phyloP scores from a whole-genome alignment of 1,284 basidiomycete species.

The Exobasidium cylindrosporum region DNA sequence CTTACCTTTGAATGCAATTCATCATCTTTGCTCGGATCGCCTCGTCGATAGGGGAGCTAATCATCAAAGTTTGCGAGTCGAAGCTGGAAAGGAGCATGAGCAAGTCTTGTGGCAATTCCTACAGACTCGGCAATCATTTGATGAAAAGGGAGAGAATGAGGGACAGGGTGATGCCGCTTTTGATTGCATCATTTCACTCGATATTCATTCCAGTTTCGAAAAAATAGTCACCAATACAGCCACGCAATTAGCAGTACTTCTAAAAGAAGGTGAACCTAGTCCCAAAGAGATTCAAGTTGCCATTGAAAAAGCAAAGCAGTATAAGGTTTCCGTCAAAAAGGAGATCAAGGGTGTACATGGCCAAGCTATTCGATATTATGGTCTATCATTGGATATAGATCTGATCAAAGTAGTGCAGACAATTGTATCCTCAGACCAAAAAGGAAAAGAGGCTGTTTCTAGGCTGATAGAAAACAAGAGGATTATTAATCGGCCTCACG shows the following conservation, averaged over 20 bases:
- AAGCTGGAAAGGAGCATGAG: constrained; percentile 64
- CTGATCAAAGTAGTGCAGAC: constrained; percentile 16
- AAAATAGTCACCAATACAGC: constrained; percentile 24
- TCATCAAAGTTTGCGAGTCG: constrained; percentile 45
- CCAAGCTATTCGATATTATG: constrained; percentile 33
- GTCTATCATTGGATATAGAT: constrained; percentile 34
- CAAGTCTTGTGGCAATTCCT: constrained; percentile 73
- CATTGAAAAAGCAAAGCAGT: constrained; percentile 19
- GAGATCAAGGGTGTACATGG: not conserved
- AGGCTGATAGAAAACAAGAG: constrained; percentile 57
- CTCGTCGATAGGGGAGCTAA: constrained; percentile 43
- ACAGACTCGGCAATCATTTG: constrained; percentile 66
- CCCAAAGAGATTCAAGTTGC: constrained; percentile 19
- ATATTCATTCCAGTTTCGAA: constrained; percentile 59
- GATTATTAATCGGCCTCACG: constrained; percentile 68
- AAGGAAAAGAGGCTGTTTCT: constrained; percentile 19
- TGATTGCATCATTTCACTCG: constrained; percentile 68
- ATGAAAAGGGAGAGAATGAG: constrained; percentile 38
- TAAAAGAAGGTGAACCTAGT: constrained; percentile 12
- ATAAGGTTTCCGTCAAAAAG: constrained; percentile 20
- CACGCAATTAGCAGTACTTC: constrained; percentile 10
- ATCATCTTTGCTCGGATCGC: constrained; percentile 33
- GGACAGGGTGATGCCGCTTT: constrained; percentile 61
- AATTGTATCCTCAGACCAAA: not conserved
- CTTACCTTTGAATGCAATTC: constrained; percentile 34